phyloP scores from a whole-genome alignment of 306 rosid species.

The Castanea sativa region DNA sequence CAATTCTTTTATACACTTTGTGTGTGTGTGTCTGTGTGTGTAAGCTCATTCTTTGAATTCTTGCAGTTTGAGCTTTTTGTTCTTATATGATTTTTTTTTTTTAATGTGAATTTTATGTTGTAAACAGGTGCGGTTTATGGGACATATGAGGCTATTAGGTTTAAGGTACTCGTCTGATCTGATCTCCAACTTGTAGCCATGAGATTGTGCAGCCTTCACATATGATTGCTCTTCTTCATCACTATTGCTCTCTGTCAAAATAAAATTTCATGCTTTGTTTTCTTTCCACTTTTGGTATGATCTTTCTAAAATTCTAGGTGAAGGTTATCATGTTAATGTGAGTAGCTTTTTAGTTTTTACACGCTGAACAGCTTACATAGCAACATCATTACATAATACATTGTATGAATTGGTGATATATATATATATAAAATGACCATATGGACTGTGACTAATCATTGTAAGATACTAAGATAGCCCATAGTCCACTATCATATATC shows the following conservation, averaged over 20 bases:
- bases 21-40: neutral
- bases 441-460: neutral
- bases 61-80: neutral
- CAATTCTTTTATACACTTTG: neutral
- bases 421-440: neutral
- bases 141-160: slow-evolving; percentile 77
- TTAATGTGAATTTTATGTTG: slow-evolving; percentile 6
- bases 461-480: neutral
- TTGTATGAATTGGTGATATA: neutral
- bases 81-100: neutral
- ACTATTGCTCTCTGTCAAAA: neutral
- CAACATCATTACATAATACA: neutral
- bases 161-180: slow-evolving; percentile 51
- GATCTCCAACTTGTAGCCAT: slow-evolving; percentile 4
- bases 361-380: neutral
- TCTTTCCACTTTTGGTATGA: neutral
- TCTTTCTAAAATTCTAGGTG: neutral
- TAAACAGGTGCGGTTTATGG: slow-evolving; percentile 83
- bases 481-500: neutral
- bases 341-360: neutral
- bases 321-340: neutral
- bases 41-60: neutral
- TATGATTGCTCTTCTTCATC: slow-evolving; percentile 5
- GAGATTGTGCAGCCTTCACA: slow-evolving; percentile 6
- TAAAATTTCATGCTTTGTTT: neutral